Base-by-base conservation (phyloP, 495 filamentous ascomycete species). In the Talaromyces proteolyticus region DNA sequence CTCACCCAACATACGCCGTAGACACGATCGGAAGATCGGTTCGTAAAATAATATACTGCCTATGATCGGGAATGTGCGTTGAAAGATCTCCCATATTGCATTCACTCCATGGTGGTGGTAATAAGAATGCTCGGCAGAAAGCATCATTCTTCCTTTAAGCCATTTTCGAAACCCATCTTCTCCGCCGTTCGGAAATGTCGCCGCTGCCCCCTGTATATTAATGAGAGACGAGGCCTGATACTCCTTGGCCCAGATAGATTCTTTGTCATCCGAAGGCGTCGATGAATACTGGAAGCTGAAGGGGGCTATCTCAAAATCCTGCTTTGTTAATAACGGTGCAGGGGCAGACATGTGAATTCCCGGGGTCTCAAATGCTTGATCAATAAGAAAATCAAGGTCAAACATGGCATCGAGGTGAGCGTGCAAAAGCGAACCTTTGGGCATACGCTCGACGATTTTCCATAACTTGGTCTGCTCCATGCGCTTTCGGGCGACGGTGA, bases 331-430 rank as follows among this genome's bases (percentile, higher is more conserved):
- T 14, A 93, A 70, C 1, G 82, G 69, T 2, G 65, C 60, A 20
- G 79, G 62, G 4, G 81, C 73, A 8, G 69, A 68, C 22, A 97
- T 77, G 60, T 85, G 79, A 54, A 97, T 86, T 0, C 91, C 90
- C 0, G 81, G 76, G 0, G 86, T 92, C 4, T 74, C 71, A 25
- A 96, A 73, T 2, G 85, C 80, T 52, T 84, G 72, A 12, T 81
- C 75, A 36, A 95, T 70, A 3, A 95, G 65, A 65, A 80, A 92
- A 52, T 88, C 85, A 41, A 88, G 76, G 58, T 96, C 88, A 44
- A 93, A 86, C 84, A 95, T 92, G 52, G 89, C 88, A 61, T 93
- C 86, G 47, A 93, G 65, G 67, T 96, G 89, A 6, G 89, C 87
- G 67, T 96, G 91, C 47, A 97, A 66, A 7, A 97, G 75, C 4